Evolutionary conservation across 768 basidiomycete species (phyloP).

Genomic region (Tulasnella calospora): DNA sequence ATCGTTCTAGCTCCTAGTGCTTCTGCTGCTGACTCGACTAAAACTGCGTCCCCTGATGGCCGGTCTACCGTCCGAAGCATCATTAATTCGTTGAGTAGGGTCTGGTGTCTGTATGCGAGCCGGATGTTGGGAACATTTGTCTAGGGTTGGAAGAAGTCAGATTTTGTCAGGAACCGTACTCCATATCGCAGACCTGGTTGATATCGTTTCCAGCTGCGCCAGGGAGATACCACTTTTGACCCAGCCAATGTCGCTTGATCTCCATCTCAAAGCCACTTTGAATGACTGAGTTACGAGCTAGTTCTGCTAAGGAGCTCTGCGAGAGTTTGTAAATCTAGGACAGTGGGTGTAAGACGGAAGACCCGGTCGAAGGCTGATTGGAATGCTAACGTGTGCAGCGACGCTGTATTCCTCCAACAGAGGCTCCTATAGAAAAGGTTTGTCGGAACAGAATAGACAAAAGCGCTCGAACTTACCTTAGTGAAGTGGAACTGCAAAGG

Average conservation of each 20-base stretch:
- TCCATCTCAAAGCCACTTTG: constrained; percentile 99
- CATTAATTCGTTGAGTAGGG: constrained; percentile 76
- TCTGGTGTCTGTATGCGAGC: constrained; percentile 85
- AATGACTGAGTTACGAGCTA: constrained; percentile 95
- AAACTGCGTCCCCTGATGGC: not conserved
- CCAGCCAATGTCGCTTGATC: constrained; percentile 92
- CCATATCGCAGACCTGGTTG: constrained; percentile 63
- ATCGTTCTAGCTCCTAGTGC: constrained; percentile 2
- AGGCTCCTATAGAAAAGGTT: constrained; percentile 59
- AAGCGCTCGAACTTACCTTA: constrained; percentile 51
- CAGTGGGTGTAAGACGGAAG: not conserved
- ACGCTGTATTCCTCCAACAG: constrained; percentile 96
- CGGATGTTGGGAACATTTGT: constrained; percentile 96
- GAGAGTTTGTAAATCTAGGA: constrained; percentile 93
- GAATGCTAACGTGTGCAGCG: constrained; percentile 74
- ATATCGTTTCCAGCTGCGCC: constrained; percentile 95
- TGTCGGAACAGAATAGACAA: not conserved
- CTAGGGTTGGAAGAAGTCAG: constrained; percentile 39
- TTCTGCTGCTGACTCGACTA: not conserved
- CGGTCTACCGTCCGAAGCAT: constrained; percentile 44
- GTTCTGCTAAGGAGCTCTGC: constrained; percentile 88
- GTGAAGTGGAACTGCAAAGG: constrained; percentile 98
- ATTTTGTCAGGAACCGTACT: not conserved
- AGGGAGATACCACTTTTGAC: constrained; percentile 86
- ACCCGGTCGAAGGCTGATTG: not conserved